Evolutionary conservation across 1,284 basidiomycete species (phyloP).

Genomic region (Microbotryum scabiosae): DNA sequence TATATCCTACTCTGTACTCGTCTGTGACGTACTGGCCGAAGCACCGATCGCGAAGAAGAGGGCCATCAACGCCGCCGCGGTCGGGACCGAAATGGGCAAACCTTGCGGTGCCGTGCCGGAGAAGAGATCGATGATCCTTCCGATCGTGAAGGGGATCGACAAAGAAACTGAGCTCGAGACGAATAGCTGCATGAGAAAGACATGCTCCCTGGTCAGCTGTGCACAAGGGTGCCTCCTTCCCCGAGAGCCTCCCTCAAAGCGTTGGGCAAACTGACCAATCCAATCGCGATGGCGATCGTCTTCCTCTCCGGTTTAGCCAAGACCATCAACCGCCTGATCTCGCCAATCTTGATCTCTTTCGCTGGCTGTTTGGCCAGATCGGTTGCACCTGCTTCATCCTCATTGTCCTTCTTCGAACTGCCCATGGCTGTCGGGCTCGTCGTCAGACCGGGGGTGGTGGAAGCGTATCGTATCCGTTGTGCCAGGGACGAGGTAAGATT

Average conservation of each 20-base stretch:
- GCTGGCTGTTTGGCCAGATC: no score
- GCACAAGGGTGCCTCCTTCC: background rate
- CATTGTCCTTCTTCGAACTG: no score
- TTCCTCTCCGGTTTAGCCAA: conserved; percentile 71
- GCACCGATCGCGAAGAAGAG: conserved; percentile 80
- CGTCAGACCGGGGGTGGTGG: no score
- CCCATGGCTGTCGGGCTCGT: no score
- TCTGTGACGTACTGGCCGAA: conserved; percentile 48
- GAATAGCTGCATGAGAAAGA: conserved; percentile 29
- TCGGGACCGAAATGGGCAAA: conserved; percentile 57
- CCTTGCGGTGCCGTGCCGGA: conserved; percentile 18
- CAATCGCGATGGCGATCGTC: conserved; percentile 62
- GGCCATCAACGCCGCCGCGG: conserved; percentile 68
- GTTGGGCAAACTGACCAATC: conserved; percentile 44
- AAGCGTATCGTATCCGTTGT: no score
- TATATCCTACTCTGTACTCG: background rate
- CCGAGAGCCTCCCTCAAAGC: conserved; percentile 42
- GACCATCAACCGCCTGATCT: conserved; percentile 35
- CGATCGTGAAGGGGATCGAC: conserved; percentile 81
- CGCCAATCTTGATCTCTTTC: conserved; percentile 27
- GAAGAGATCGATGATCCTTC: conserved; percentile 81
- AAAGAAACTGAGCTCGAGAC: conserved; percentile 60
- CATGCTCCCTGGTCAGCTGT: background rate
- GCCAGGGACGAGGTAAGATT: no score
- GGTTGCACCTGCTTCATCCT: no score